Evolutionary conservation across 306 rosid species (phyloP).

Genomic region (Biancaea sappan): DNA sequence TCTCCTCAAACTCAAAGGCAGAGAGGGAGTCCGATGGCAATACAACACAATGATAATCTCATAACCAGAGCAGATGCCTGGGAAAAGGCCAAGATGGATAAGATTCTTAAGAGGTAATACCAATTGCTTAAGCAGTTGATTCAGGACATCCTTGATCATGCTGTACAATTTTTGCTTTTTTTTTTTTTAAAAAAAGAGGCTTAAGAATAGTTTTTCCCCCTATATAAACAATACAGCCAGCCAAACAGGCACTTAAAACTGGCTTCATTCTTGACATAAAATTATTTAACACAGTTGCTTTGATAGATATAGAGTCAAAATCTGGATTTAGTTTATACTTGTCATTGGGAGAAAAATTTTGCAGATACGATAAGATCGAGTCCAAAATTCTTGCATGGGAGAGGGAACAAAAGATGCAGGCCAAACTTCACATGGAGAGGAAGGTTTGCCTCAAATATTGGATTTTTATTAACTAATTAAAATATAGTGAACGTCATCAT

Average conservation of each 20-base stretch:
- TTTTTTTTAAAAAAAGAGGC: too few relatives aligned
- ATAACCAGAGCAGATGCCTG: slow-evolving; percentile 57
- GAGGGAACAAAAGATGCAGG: slow-evolving; percentile 60
- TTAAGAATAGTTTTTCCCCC: too few relatives aligned
- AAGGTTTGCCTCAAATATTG: slow-evolving; percentile 49
- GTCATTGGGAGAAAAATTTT: slow-evolving; percentile 25
- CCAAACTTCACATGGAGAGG: slow-evolving; percentile 57
- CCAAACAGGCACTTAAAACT: neutral
- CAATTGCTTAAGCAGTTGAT: neutral
- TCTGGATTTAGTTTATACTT: slow-evolving; percentile 17
- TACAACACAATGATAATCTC: slow-evolving; percentile 24
- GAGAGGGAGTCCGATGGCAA: slow-evolving; percentile 30
- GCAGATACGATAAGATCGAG: slow-evolving; percentile 65
- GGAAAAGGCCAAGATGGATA: slow-evolving; percentile 65
- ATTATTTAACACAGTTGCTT: neutral
- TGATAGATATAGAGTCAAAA: neutral
- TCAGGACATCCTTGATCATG: neutral
- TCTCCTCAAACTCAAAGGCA: slow-evolving; percentile 38
- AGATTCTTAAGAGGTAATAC: slow-evolving; percentile 56
- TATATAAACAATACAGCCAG: too few relatives aligned
- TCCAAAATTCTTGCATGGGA: slow-evolving; percentile 67
- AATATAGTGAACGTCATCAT: slow-evolving; percentile 17
- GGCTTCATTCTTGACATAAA: neutral
- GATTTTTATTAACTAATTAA: neutral
- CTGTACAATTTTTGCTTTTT: too few relatives aligned